Conservation (phyloP, 257 asterid genomes). For the Solanum clarkiae region DNA sequence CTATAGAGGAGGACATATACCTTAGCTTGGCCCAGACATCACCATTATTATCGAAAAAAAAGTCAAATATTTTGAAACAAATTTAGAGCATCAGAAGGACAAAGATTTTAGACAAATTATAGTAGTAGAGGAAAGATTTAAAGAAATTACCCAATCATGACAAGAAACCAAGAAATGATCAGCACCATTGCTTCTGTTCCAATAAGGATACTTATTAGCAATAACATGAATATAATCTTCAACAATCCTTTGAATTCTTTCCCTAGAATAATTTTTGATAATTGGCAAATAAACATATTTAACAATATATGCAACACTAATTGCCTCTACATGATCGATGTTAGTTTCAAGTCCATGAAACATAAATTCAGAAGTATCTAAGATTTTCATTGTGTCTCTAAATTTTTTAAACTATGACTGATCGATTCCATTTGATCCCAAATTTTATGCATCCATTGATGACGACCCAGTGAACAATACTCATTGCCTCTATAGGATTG, state of each 20-base stretch:
- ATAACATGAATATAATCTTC: constrained; percentile 5
- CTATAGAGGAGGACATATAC: neutral
- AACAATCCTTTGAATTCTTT: constrained; percentile 2
- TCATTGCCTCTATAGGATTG: too few relatives aligned
- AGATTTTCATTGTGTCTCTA: too few relatives aligned
- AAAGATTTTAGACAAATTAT: neutral
- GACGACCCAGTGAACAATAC: too few relatives aligned
- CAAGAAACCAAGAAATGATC: neutral
- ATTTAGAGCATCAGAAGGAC: neutral
- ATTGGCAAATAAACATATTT: neutral
- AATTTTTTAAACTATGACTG: too few relatives aligned
- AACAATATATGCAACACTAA: neutral
- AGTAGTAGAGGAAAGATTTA: neutral
- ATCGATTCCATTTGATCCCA: too few relatives aligned
- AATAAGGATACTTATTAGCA: neutral
- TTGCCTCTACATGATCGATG: too few relatives aligned
- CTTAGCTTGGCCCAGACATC: neutral
- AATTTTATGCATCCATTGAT: too few relatives aligned
- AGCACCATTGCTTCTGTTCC: neutral
- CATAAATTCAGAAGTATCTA: too few relatives aligned
- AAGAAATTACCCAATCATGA: constrained; percentile 32
- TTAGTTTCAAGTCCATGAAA: neutral
- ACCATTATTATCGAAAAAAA: too few relatives aligned
- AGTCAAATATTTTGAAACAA: neutral
- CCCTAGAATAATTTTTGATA: neutral